Conservation (phyloP, 441 rosid genomes). For the Populus hybrid region DNA sequence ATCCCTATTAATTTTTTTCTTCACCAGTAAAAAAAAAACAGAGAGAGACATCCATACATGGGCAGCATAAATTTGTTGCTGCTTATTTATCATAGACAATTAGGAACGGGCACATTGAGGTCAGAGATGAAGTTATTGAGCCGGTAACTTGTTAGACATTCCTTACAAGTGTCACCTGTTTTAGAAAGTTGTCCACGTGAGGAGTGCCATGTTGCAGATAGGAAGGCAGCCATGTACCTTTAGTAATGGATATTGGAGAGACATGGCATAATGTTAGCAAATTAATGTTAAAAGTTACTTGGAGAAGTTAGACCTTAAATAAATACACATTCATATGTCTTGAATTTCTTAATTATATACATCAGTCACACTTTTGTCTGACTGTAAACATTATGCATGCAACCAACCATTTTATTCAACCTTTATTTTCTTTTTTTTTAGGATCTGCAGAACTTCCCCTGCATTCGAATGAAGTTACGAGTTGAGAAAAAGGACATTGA, state of each 20-base stretch:
- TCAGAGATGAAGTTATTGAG: neutral
- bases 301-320: no score
- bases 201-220: neutral
- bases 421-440: constrained; percentile 18
- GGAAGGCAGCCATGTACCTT: neutral
- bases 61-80: no score
- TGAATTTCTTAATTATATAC: no score
- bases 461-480: constrained; percentile 59
- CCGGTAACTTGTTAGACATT: neutral
- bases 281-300: no score
- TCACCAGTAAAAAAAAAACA: no score
- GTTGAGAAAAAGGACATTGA: constrained; percentile 51
- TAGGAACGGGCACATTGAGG: neutral
- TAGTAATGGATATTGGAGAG: no score
- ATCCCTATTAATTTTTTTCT: no score
- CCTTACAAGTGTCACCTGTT: neutral
- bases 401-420: neutral
- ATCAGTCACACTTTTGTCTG: no score
- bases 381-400: neutral
- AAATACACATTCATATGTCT: no score
- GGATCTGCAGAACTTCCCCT: constrained; percentile 88
- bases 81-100: neutral
- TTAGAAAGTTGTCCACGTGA: neutral
- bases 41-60: no score
- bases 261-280: no score